phyloP scores from a whole-genome alignment of 2,329 filamentous ascomycete genomes.

The Fusarium sp. region DNA sequence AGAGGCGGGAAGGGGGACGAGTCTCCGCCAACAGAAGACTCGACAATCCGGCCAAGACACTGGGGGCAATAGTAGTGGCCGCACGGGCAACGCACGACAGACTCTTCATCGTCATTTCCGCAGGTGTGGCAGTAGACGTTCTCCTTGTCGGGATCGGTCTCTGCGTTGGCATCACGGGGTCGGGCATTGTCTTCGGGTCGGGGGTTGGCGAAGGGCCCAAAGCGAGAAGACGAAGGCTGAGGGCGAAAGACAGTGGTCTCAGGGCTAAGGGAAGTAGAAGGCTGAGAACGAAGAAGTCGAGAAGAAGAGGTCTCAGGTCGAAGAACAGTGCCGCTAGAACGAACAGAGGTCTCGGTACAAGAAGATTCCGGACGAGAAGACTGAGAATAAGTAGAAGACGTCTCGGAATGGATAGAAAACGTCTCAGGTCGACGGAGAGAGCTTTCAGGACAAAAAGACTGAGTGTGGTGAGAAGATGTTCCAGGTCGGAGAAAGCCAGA shows the following conservation, averaged over 20 bases:
- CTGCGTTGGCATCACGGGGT: neutral
- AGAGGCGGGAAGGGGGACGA: constrained; percentile 1
- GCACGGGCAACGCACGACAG: neutral
- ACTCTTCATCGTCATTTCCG: no score
- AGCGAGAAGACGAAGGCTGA: neutral
- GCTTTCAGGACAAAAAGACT: neutral
- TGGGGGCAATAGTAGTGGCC: constrained; percentile 8
- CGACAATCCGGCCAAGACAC: constrained; percentile 1
- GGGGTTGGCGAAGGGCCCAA: neutral
- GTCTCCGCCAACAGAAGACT: neutral
- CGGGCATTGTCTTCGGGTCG: neutral
- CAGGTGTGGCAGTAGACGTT: constrained; percentile 4
- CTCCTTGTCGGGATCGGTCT: neutral
- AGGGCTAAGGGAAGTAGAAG: neutral
- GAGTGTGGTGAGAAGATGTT: neutral
- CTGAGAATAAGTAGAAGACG: neutral
- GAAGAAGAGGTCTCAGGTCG: no score
- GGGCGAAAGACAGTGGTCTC: neutral
- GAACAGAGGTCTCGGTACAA: neutral
- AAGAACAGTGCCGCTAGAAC: neutral
- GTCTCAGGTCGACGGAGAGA: neutral
- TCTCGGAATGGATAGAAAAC: neutral
- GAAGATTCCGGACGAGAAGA: neutral
- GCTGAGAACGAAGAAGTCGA: neutral
- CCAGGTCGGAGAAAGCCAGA: neutral